These are phyloP conservation scores for Boeremia lycopersici DNA, from an alignment of 2,329 filamentous ascomycete genomes.

Conservation along the genomic window DNA sequence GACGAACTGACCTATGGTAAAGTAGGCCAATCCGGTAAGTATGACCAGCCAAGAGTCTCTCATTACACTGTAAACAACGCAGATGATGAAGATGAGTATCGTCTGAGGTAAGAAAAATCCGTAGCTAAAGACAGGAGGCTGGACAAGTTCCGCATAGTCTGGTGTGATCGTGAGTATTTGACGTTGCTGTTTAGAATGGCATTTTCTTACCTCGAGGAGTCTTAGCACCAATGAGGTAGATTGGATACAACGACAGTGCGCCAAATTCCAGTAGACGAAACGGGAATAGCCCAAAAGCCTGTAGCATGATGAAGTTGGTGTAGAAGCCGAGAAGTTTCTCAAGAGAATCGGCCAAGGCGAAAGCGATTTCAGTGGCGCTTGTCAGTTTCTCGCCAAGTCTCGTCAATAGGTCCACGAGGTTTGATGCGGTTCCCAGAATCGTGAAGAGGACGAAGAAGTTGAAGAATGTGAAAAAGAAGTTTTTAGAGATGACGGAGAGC, in stretches of 20 bases:
- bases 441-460: conserved; percentile 98
- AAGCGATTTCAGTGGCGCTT: conserved; percentile 79
- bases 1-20: conserved; percentile 80
- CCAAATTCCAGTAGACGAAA: conserved; percentile 91
- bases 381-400: conserved; percentile 73
- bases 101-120: conserved; percentile 95
- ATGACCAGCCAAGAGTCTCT: conserved; percentile 80
- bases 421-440: conserved; percentile 78
- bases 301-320: conserved; percentile 89
- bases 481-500: conserved; percentile 93
- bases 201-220: conserved; percentile 70
- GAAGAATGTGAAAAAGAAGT: conserved; percentile 99
- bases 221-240: conserved; percentile 76
- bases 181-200: not conserved
- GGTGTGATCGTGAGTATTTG: conserved; percentile 1
- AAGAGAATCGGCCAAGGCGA: conserved; percentile 75
- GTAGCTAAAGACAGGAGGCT: conserved; percentile 89
- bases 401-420: conserved; percentile 70
- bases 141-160: conserved; percentile 81
- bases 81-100: conserved; percentile 91
- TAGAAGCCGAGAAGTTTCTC: conserved; percentile 82
- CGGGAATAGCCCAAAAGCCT: conserved; percentile 90
- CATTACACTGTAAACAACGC: conserved; percentile 90
- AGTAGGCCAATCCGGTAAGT: conserved; percentile 82
- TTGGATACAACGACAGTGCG: conserved; percentile 80